Base-by-base conservation (phyloP, 371 early-diverging fungal genomes). In the Zychaea mexicana region DNA sequence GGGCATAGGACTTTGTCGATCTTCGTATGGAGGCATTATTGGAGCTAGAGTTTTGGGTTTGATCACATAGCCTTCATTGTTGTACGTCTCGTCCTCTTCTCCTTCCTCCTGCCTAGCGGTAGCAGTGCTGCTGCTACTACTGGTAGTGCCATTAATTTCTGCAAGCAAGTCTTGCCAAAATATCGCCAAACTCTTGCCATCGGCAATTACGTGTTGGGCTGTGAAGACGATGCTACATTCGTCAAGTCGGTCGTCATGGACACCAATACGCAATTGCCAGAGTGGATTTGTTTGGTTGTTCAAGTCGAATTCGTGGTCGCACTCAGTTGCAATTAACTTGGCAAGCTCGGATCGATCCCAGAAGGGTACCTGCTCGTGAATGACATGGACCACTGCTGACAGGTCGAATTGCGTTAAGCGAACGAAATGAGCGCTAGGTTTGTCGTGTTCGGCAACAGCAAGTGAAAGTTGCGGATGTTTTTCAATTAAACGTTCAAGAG, bases 161-260 rank as follows among this genome's bases (percentile, higher is more conserved):
- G 9, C 22, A 57, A 78, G 52, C 13, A 81, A 49, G 7, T 60
- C 69, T 26, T 57, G 46, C 73, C 71, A 75, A 52, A 81, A 73
- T 0, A 66, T 55, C 0, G 55, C 36, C 17, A 75, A 47, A 57
- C 75, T 77, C 57, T 65, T 70, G n/a, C 82, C 82, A 32, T 81
- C 79, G 7, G 42, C 61, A 32, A 77, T 69, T 9, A 67, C 57
- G 36, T 81, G 82, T 12, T 77, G 70, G 5, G 66, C 38, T 3
- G 66, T 60, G 6, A 71, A 64, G 1, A 53, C 60, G 1, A 74
- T 52, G 28, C 38, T 19, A 22, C 68, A 70, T 49, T 55, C 61
- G 2, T 64, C 53, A 12, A 32, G 32, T 17, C 67, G 32, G 12
- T 57, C 54, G 9, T 56, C 49, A 47, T 62, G 59, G 42, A 57